These are phyloP conservation scores for Mariannaea sp. DNA, from an alignment of 2,329 filamentous ascomycete species.

Conservation along the genomic window DNA sequence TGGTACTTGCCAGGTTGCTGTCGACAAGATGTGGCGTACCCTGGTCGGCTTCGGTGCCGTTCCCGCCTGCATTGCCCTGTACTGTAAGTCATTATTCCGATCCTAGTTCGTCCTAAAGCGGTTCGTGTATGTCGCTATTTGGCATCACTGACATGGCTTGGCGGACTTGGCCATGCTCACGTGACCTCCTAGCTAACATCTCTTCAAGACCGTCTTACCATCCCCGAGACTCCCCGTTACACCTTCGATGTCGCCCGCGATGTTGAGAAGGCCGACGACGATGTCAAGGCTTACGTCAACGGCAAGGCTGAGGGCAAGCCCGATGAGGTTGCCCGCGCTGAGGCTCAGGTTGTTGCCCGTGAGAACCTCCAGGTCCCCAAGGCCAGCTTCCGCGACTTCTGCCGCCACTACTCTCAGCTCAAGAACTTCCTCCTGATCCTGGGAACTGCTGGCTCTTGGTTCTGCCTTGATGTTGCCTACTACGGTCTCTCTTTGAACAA, in stretches of 20 bases:
- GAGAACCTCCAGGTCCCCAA: conserved; percentile 66
- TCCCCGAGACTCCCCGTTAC: conserved; percentile 86
- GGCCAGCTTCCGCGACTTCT: conserved; percentile 75
- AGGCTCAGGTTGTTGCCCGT: conserved; percentile 58
- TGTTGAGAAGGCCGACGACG: conserved; percentile 72
- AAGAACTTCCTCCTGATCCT: conserved; percentile 74
- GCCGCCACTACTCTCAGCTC: conserved; percentile 69
- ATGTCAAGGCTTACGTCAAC: conserved; percentile 74
- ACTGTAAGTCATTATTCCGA: conserved; percentile 54
- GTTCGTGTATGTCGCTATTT: background rate
- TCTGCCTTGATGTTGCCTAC: conserved; percentile 60
- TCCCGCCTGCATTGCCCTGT: conserved; percentile 79
- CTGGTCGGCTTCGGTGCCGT: conserved; percentile 82
- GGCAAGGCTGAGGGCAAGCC: conserved; percentile 66
- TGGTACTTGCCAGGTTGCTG: conserved; percentile 47
- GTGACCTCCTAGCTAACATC: conserved; percentile 5
- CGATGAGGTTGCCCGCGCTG: conserved; percentile 69
- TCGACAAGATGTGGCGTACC: conserved; percentile 87
- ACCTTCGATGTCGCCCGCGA: conserved; percentile 82
- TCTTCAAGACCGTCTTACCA: conserved; percentile 67
- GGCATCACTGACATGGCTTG: conserved; percentile 11
- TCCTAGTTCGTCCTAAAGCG: background rate
- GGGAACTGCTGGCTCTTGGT: conserved; percentile 86
- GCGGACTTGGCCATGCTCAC: background rate
- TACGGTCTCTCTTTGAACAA: conserved; percentile 39